These are phyloP conservation scores for Wickerhamiella occidentalis DNA, from an alignment of 805 yeast species.

Conservation along the genomic window DNA sequence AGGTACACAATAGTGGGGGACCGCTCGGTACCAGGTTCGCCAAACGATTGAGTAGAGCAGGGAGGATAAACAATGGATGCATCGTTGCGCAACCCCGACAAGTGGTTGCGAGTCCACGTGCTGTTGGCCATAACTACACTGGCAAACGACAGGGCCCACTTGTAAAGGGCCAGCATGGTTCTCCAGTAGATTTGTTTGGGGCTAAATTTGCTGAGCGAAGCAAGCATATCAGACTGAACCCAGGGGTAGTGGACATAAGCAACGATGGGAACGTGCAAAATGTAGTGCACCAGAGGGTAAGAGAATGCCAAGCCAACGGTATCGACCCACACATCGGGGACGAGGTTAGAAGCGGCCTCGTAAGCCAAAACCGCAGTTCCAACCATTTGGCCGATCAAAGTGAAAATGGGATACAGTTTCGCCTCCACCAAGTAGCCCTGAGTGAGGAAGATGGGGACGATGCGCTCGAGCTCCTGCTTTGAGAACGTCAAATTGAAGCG, in stretches of 20 bases:
- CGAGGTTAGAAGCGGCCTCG: constrained; percentile 54
- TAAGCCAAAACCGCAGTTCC: constrained; percentile 60
- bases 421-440: constrained; percentile 54
- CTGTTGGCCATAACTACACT: constrained; percentile 66
- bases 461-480: constrained; percentile 36
- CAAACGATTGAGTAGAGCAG: constrained; percentile 55
- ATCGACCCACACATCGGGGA: constrained; percentile 86
- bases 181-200: constrained; percentile 61
- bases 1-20: constrained; percentile 37
- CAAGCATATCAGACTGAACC: constrained; percentile 70
- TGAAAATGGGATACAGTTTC: constrained; percentile 61
- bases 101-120: constrained; percentile 81
- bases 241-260: constrained; percentile 94
- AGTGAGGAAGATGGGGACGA: constrained; percentile 50
- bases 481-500: constrained; percentile 44
- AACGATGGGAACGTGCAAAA: constrained; percentile 59
- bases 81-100: constrained; percentile 33
- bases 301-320: constrained; percentile 90
- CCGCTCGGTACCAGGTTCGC: constrained; percentile 20
- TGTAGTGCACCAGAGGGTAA: constrained; percentile 49
- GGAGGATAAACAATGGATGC: constrained; percentile 67
- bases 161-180: constrained; percentile 48
- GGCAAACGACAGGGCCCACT: constrained; percentile 52
- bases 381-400: constrained; percentile 75
- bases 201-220: constrained; percentile 17